These are phyloP conservation scores for Narthecium ossifragum DNA, from an alignment of 106 monocot genomes.

Conservation along the genomic window DNA sequence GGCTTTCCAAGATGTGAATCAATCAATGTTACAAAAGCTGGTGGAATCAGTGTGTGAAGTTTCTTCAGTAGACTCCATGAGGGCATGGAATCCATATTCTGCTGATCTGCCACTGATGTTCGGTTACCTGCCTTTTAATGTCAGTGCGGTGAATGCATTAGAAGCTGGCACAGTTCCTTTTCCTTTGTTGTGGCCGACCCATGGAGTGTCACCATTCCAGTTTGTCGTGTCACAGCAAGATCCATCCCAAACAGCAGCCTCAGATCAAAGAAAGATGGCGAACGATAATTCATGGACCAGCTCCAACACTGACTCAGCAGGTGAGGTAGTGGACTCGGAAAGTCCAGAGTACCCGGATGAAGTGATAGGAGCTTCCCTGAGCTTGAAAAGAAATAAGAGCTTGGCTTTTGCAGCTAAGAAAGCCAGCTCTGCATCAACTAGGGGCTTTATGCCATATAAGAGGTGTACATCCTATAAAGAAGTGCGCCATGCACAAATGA, in stretches of 20 bases:
- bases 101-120: constrained; percentile 18
- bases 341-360: background rate
- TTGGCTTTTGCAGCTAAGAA: no score
- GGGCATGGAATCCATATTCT: constrained; percentile 17
- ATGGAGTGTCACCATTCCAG: constrained; percentile 8
- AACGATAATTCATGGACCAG: constrained; percentile 7
- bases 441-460: constrained; percentile 75
- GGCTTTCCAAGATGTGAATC: background rate
- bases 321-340: background rate
- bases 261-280: background rate
- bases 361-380: constrained; percentile 4
- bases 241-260: background rate
- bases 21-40: background rate
- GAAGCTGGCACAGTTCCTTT: constrained; percentile 11
- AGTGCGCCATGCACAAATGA: constrained; percentile 6
- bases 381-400: no score
- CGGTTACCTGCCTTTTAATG: constrained; percentile 14
- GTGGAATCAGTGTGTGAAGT: no score
- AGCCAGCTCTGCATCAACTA: constrained; percentile 1
- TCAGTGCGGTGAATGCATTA: background rate
- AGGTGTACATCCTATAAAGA: constrained; percentile 31
- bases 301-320: background rate
- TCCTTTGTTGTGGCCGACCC: constrained; percentile 24
- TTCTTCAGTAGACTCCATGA: no score
- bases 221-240: background rate